Percentiles rank a stretch among this genome's conserved stretches.
Evolutionary conservation across 495 filamentous ascomycete genomes (phyloP).

Genomic region (Terfezia boudieri): DNA sequence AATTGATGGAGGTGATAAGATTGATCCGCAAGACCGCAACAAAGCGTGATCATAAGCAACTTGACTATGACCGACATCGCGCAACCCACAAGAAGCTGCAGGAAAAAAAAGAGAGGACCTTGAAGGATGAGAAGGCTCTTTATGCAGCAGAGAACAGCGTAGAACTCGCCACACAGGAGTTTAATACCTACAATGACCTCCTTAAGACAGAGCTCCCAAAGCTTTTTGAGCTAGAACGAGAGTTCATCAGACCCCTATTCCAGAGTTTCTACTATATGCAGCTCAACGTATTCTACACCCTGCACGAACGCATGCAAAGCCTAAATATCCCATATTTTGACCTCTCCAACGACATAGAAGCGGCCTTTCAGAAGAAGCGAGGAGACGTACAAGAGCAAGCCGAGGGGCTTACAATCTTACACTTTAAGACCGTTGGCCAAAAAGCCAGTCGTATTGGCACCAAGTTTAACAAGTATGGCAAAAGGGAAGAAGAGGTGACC

Average conservation of each 20-base stretch:
- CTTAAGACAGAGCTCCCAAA: constrained; percentile 89
- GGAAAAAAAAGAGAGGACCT: constrained; percentile 87
- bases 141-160: constrained; percentile 90
- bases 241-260: constrained; percentile 95
- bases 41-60: constrained; percentile 92
- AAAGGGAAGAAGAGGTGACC: constrained; percentile 22
- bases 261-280: constrained; percentile 99
- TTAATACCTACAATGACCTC: constrained; percentile 88
- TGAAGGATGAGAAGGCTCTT: constrained; percentile 93
- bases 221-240: constrained; percentile 73
- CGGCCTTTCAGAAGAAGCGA: constrained; percentile 68
- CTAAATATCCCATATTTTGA: constrained; percentile 97
- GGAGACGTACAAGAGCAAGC: constrained; percentile 64
- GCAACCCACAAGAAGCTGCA: constrained; percentile 74
- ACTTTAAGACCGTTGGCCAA: constrained; percentile 65
- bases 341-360: constrained; percentile 68
- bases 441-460: constrained; percentile 18
- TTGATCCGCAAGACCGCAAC: constrained; percentile 65
- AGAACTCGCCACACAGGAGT: constrained; percentile 84
- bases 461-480: constrained; percentile 9
- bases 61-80: constrained; percentile 81
- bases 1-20: constrained; percentile 88
- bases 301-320: constrained; percentile 93
- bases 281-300: constrained; percentile 95
- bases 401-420: constrained; percentile 60